These are phyloP conservation scores for Gastrolobium villosum DNA, from an alignment of 306 rosid genomes.

Conservation along the genomic window DNA sequence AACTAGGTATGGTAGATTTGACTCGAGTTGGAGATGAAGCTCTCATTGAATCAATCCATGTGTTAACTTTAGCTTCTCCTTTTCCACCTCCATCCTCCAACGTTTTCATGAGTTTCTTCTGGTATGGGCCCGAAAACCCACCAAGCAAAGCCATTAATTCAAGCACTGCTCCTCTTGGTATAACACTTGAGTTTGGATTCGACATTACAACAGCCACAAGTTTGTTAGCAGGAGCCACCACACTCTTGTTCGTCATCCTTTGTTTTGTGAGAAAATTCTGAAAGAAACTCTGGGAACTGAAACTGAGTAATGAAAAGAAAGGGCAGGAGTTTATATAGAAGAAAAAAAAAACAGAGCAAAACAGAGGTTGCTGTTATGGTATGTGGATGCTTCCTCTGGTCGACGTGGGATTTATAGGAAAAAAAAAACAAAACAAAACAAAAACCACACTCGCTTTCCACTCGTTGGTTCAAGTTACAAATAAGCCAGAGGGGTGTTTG, in stretches of 20 bases:
- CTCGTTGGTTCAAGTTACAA: constrained; percentile 50
- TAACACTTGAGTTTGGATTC: constrained; percentile 44
- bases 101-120: constrained; percentile 55
- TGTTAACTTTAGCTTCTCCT: constrained; percentile 51
- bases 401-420: constrained; percentile 51
- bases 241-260: constrained; percentile 79
- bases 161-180: constrained; percentile 50
- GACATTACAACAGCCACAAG: constrained; percentile 56
- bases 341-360: constrained; percentile 44
- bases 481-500: constrained; percentile 38
- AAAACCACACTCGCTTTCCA: constrained; percentile 49
- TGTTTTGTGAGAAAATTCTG: background rate
- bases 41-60: constrained; percentile 89
- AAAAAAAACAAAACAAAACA: background rate
- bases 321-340: background rate
- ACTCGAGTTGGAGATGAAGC: constrained; percentile 83
- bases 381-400: constrained; percentile 42
- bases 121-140: constrained; percentile 50
- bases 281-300: background rate
- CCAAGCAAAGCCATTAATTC: constrained; percentile 53
- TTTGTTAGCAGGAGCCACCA: constrained; percentile 53
- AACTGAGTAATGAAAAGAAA: background rate
- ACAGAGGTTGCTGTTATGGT: constrained; percentile 42
- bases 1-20: constrained; percentile 43
- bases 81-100: constrained; percentile 57